These are phyloP conservation scores for Kwoniella sp. DNA, from an alignment of 768 basidiomycete species.

Conservation along the genomic window DNA sequence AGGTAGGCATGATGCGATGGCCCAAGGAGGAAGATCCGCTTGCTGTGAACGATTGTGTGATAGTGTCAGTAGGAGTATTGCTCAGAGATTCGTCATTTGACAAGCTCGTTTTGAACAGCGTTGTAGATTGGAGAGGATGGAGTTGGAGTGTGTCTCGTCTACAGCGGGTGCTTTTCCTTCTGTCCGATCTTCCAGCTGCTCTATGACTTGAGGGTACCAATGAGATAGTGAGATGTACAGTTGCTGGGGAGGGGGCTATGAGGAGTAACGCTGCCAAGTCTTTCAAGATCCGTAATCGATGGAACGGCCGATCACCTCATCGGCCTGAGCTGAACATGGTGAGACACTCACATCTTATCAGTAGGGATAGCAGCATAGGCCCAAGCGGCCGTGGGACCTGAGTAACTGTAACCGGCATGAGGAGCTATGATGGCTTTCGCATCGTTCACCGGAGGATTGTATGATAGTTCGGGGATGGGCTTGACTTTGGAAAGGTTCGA, in stretches of 20 bases:
- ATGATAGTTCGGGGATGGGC: slow-evolving; percentile 59
- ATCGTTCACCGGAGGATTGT: slow-evolving; percentile 68
- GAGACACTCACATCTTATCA: slow-evolving; percentile 75
- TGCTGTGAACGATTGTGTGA: slow-evolving; percentile 62
- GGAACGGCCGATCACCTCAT: too few relatives aligned
- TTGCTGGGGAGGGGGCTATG: too few relatives aligned
- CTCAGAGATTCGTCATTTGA: too few relatives aligned
- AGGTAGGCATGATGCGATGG: slow-evolving; percentile 93
- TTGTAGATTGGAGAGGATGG: too few relatives aligned
- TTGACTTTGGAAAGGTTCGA: slow-evolving; percentile 67
- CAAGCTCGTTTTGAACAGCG: not conserved
- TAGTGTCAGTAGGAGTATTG: not conserved
- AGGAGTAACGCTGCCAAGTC: too few relatives aligned
- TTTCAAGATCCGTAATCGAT: too few relatives aligned
- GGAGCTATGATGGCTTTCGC: slow-evolving; percentile 92
- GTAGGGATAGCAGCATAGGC: slow-evolving; percentile 88
- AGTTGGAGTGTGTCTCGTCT: too few relatives aligned
- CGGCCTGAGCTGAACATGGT: too few relatives aligned
- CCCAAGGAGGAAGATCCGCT: slow-evolving; percentile 89
- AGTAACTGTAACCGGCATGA: slow-evolving; percentile 97
- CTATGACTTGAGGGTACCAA: too few relatives aligned
- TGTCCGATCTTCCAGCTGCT: too few relatives aligned
- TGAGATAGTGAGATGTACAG: too few relatives aligned
- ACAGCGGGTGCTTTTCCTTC: too few relatives aligned
- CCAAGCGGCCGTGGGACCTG: slow-evolving; percentile 92